Percentiles rank a stretch among this genome's conserved stretches.
These are phyloP conservation scores for Fonsecaea pedrosoi DNA, from an alignment of 2,329 filamentous ascomycete species.

Conservation along the genomic window DNA sequence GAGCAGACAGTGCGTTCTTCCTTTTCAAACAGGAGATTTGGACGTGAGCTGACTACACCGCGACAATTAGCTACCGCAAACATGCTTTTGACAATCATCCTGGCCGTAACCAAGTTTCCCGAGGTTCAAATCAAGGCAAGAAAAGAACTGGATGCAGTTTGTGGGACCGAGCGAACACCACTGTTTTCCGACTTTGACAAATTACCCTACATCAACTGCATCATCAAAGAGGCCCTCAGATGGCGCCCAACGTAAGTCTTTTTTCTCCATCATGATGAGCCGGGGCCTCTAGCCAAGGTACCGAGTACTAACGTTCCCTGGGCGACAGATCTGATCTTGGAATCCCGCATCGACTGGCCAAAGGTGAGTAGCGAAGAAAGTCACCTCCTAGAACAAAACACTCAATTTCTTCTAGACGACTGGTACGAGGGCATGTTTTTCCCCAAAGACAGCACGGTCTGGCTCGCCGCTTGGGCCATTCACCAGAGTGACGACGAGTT, in stretches of 20 bases:
- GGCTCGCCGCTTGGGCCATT: constrained; percentile 55
- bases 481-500: constrained; percentile 52
- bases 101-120: constrained; percentile 58
- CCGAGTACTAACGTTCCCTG: not conserved
- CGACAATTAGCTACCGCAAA: constrained; percentile 49
- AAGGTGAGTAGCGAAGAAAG: constrained; percentile 43
- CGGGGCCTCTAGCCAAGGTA: not conserved
- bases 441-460: constrained; percentile 54
- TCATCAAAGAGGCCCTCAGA: constrained; percentile 45
- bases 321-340: constrained; percentile 43
- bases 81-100: constrained; percentile 56
- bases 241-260: constrained; percentile 52
- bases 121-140: constrained; percentile 54
- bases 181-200: constrained; percentile 41
- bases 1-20: constrained; percentile 47
- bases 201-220: constrained; percentile 45
- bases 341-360: constrained; percentile 56
- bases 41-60: no score
- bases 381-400: no score
- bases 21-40: no score
- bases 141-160: constrained; percentile 49
- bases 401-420: no score
- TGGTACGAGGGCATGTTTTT: constrained; percentile 58
- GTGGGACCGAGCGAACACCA: constrained; percentile 45
- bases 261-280: no score